Conservation (phyloP, 176 grass and related monocot species). For the Juncus effusus region DNA sequence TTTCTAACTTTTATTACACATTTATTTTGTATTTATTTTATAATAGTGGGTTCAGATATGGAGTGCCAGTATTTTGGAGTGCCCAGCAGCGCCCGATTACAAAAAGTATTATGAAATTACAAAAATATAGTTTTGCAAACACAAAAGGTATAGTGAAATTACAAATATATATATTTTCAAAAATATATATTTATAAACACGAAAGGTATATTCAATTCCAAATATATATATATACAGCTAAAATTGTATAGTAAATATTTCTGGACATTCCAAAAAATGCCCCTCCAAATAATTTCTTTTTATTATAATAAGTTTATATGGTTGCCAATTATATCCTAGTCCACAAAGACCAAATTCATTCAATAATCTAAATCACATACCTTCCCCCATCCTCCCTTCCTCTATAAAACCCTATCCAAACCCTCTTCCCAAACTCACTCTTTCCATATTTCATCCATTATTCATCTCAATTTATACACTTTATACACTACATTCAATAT, state of each 20-base stretch:
- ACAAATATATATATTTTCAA: not conserved
- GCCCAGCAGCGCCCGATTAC: too few relatives aligned
- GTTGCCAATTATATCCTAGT: too few relatives aligned
- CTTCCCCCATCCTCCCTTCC: conserved; percentile 1
- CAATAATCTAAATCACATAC: not conserved
- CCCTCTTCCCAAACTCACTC: conserved; percentile 12
- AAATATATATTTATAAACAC: not conserved
- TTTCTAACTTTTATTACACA: not conserved
- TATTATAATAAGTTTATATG: not conserved
- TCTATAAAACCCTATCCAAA: conserved; percentile 28
- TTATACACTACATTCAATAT: conserved; percentile 16
- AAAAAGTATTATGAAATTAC: too few relatives aligned
- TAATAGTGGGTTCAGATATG: not conserved
- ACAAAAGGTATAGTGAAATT: not conserved
- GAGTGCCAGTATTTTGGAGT: too few relatives aligned
- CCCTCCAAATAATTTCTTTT: not conserved
- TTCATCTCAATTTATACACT: conserved; percentile 10
- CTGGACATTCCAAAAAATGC: not conserved
- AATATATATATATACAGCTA: too few relatives aligned
- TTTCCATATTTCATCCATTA: not conserved
- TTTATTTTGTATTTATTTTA: not conserved
- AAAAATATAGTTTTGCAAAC: not conserved
- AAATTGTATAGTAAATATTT: too few relatives aligned
- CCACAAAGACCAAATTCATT: not conserved
- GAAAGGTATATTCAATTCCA: not conserved